Conservation (phyloP, 176 grass and related monocot species). For the Triticum timopheevii region DNA sequence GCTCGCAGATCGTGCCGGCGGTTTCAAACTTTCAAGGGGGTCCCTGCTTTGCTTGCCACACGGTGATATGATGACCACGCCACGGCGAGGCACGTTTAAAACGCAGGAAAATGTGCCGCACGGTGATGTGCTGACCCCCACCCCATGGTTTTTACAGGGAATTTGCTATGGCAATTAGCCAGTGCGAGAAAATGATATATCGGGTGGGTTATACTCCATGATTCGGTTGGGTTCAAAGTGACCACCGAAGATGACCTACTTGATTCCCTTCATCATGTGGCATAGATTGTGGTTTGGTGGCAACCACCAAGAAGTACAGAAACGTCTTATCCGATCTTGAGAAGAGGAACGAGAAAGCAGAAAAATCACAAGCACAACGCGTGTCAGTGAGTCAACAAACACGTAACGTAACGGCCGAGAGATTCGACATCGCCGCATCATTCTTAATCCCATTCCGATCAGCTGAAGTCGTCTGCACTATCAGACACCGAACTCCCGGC, state of each 20-base stretch:
- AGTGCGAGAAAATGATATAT: not conserved
- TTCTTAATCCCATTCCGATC: not conserved
- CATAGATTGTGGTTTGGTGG: constrained; percentile 31
- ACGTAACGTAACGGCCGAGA: not conserved
- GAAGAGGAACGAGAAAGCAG: not conserved
- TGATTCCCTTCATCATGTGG: constrained; percentile 26
- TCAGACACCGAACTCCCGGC: not conserved
- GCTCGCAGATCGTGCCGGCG: not conserved
- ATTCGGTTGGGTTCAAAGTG: not conserved
- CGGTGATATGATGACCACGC: not conserved
- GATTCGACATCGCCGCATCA: not conserved
- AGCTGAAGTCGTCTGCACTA: not conserved
- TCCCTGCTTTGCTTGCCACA: not conserved
- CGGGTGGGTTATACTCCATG: not conserved
- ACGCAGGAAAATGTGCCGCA: not conserved
- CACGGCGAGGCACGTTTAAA: not conserved
- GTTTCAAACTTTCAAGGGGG: not conserved
- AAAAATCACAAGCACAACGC: not conserved
- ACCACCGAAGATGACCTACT: not conserved
- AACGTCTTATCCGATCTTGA: not conserved
- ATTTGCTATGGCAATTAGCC: not conserved
- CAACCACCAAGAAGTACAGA: not conserved
- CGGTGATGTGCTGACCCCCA: too few relatives aligned
- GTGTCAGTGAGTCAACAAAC: not conserved
- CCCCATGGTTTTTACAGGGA: not conserved